Evolutionary conservation across 2,329 filamentous ascomycete species (phyloP).

Genomic region (Chalaropsis thielavioides): DNA sequence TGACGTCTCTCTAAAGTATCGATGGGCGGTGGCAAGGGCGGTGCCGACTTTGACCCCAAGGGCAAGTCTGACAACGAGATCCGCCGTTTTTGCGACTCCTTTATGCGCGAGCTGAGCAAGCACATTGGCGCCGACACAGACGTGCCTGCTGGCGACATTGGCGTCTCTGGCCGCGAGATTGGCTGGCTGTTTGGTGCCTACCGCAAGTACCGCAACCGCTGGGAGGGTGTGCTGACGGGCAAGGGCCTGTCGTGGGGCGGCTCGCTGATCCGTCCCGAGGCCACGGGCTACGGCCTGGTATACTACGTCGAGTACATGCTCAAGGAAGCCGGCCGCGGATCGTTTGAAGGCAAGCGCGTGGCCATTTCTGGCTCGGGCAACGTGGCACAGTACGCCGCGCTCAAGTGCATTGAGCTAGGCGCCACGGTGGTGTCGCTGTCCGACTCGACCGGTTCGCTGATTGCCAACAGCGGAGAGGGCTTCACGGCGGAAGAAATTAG

Average conservation of each 20-base stretch:
- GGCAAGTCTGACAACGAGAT: slow-evolving; percentile 96
- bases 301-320: slow-evolving; percentile 98
- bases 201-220: slow-evolving; percentile 73
- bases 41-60: slow-evolving; percentile 97
- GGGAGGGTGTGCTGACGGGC: slow-evolving; percentile 91
- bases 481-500: slow-evolving; percentile 71
- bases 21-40: slow-evolving; percentile 96
- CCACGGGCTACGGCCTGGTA: slow-evolving; percentile 88
- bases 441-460: slow-evolving; percentile 73
- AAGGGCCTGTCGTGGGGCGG: slow-evolving; percentile 93
- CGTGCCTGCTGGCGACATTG: slow-evolving; percentile 93
- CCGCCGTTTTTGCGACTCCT: slow-evolving; percentile 86
- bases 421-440: slow-evolving; percentile 85
- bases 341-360: slow-evolving; percentile 80
- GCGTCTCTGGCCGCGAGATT: slow-evolving; percentile 81
- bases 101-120: slow-evolving; percentile 90
- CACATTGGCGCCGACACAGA: slow-evolving; percentile 95
- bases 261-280: slow-evolving; percentile 85
- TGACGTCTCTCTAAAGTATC: slow-evolving; percentile 25
- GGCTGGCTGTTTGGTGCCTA: slow-evolving; percentile 93
- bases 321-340: slow-evolving; percentile 71
- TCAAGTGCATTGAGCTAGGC: slow-evolving; percentile 93
- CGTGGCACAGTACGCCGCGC: slow-evolving; percentile 91
- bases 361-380: slow-evolving; percentile 95
- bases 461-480: slow-evolving; percentile 53